phyloP scores from a whole-genome alignment of 2,329 filamentous ascomycete species.

The Aureobasidium sp. region DNA sequence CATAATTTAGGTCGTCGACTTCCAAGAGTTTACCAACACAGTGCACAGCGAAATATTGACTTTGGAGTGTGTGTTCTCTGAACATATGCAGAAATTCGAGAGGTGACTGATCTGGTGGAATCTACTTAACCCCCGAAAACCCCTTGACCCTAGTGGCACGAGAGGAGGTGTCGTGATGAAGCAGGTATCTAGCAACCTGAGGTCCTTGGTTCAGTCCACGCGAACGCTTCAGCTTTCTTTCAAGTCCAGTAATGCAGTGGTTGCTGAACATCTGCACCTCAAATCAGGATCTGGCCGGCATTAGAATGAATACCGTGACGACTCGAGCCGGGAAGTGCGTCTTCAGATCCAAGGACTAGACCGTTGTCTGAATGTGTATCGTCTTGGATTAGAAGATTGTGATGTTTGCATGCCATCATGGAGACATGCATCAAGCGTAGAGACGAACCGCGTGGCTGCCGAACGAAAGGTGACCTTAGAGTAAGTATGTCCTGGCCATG shows the following conservation, averaged over 20 bases:
- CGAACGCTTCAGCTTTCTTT: neutral
- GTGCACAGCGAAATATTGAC: too few relatives aligned
- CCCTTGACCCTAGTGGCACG: neutral
- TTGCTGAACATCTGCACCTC: neutral
- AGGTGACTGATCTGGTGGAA: too few relatives aligned
- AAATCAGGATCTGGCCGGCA: neutral
- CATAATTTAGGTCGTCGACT: constrained; percentile 6
- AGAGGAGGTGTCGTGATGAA: neutral
- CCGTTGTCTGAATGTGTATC: neutral
- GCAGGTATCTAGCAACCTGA: neutral
- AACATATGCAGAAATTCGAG: too few relatives aligned
- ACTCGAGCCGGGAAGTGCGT: neutral
- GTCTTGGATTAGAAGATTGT: neutral
- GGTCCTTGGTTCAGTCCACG: neutral
- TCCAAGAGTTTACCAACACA: too few relatives aligned
- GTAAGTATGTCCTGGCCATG: neutral
- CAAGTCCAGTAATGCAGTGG: neutral
- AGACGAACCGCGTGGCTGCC: neutral
- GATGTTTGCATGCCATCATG: neutral
- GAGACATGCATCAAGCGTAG: too few relatives aligned
- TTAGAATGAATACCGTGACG: neutral
- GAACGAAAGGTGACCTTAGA: neutral
- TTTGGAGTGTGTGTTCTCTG: too few relatives aligned
- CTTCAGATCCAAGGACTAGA: neutral
- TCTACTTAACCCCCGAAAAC: too few relatives aligned